phyloP scores from a whole-genome alignment of 2,329 filamentous ascomycete genomes.

The Fusarium coicis region DNA sequence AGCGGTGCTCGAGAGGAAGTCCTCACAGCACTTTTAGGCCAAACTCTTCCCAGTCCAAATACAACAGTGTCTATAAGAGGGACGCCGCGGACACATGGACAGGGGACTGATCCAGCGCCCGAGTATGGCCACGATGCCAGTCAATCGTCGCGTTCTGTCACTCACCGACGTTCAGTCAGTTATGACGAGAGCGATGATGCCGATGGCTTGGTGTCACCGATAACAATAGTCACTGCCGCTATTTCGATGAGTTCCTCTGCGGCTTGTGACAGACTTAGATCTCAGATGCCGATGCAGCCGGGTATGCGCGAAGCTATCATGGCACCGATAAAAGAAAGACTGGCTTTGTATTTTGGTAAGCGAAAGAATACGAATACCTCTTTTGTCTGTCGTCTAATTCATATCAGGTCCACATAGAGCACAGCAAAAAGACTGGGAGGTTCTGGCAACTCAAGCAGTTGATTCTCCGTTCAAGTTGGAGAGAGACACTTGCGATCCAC shows the following conservation, averaged over 20 bases:
- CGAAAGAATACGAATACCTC: too few species aligned
- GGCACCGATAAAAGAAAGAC: slow-evolving; percentile 17
- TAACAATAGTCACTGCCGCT: slow-evolving; percentile 3
- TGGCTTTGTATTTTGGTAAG: slow-evolving; percentile 9
- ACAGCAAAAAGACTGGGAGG: slow-evolving; percentile 16
- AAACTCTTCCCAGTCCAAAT: slow-evolving; percentile 12
- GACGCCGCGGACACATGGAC: neutral
- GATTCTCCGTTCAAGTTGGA: slow-evolving; percentile 17
- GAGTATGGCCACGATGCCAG: neutral
- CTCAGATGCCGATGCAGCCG: slow-evolving; percentile 16
- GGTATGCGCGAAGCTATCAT: slow-evolving; percentile 16
- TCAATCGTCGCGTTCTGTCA: neutral
- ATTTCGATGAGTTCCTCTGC: slow-evolving; percentile 2
- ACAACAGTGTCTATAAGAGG: slow-evolving; percentile 3
- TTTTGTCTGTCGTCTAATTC: neutral
- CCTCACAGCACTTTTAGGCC: neutral
- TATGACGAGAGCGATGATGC: neutral
- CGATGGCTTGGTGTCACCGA: neutral
- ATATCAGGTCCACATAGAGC: neutral
- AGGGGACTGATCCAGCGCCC: neutral
- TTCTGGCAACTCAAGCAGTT: slow-evolving; percentile 2
- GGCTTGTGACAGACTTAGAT: slow-evolving; percentile 6
- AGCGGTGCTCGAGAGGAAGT: slow-evolving; percentile 12
- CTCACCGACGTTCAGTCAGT: neutral
- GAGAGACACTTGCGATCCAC: slow-evolving; percentile 9